Evolutionary conservation across 2,329 filamentous ascomycete species (phyloP).

Genomic region (Trichoderma sp.): DNA sequence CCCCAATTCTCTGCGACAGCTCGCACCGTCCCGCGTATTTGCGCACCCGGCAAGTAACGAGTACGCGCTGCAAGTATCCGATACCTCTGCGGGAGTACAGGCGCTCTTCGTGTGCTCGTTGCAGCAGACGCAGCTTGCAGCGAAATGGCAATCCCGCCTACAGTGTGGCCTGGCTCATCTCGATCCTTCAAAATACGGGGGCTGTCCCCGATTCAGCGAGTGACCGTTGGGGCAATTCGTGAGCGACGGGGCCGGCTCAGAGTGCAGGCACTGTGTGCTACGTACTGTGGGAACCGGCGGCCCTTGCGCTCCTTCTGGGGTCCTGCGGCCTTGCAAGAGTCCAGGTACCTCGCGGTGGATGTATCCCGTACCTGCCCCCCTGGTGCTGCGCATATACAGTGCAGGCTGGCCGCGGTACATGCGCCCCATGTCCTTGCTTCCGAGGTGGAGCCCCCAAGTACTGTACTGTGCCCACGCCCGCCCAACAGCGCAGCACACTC

Average conservation of each 20-base stretch:
- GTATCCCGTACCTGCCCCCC: neutral
- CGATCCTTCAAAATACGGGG: slow-evolving; percentile 5
- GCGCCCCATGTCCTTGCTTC: slow-evolving; percentile 3
- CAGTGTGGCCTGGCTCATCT: slow-evolving; percentile 11
- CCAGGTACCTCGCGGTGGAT: neutral
- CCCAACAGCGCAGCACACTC: slow-evolving; percentile 2
- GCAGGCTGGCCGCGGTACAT: neutral
- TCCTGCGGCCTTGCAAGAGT: neutral
- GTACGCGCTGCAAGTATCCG: neutral
- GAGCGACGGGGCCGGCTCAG: neutral
- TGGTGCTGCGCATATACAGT: neutral
- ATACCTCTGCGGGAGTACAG: neutral
- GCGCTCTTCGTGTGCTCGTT: neutral
- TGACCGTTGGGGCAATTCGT: neutral
- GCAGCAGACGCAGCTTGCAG: neutral
- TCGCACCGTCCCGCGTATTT: neutral
- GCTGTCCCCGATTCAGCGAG: neutral
- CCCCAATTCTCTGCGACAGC: neutral
- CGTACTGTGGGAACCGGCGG: slow-evolving; percentile 6
- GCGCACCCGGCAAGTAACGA: neutral
- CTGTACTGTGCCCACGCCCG: neutral
- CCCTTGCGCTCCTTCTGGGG: slow-evolving; percentile 10
- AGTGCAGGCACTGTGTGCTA: slow-evolving; percentile 1
- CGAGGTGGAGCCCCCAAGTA: neutral
- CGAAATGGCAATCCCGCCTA: neutral